Percentiles rank a stretch among this genome's conserved stretches.
Evolutionary conservation across 805 yeast genomes (phyloP).

Genomic region (Pichia ethanolica): DNA sequence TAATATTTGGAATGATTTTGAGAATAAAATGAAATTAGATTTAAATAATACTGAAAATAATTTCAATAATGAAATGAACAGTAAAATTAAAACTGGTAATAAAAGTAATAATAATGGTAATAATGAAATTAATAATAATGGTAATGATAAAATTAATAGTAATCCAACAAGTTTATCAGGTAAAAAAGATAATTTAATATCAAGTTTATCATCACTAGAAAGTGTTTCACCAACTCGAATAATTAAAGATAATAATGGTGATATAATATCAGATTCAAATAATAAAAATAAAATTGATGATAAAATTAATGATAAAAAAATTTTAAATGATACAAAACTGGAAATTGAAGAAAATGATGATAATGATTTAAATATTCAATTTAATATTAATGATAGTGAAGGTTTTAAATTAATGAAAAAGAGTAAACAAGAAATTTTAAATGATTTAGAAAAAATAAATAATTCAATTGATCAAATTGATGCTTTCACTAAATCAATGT

Average conservation of each 20-base stretch:
- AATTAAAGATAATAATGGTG: background rate
- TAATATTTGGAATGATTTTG: constrained; percentile 22
- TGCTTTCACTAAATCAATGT: constrained; percentile 34
- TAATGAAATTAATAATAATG: background rate
- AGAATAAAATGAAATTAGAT: background rate
- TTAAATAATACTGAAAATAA: too few relatives aligned
- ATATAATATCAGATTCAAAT: background rate
- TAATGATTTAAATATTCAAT: constrained; percentile 3
- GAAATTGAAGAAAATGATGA: background rate
- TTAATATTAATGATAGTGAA: constrained; percentile 30
- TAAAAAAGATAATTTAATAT: background rate
- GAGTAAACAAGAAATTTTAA: constrained; percentile 43
- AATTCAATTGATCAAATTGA: constrained; percentile 42
- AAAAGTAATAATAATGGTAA: background rate
- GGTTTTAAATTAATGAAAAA: constrained; percentile 45
- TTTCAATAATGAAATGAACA: background rate
- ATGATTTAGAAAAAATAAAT: constrained; percentile 45
- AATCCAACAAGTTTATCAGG: background rate
- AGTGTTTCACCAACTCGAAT: background rate
- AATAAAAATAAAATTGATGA: background rate
- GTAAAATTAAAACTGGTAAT: background rate
- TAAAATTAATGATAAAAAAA: background rate
- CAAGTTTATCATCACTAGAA: background rate
- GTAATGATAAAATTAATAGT: background rate
- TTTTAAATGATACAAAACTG: background rate